Base-by-base conservation (phyloP, 345 rosid species). In the Rubroshorea leprosula region DNA sequence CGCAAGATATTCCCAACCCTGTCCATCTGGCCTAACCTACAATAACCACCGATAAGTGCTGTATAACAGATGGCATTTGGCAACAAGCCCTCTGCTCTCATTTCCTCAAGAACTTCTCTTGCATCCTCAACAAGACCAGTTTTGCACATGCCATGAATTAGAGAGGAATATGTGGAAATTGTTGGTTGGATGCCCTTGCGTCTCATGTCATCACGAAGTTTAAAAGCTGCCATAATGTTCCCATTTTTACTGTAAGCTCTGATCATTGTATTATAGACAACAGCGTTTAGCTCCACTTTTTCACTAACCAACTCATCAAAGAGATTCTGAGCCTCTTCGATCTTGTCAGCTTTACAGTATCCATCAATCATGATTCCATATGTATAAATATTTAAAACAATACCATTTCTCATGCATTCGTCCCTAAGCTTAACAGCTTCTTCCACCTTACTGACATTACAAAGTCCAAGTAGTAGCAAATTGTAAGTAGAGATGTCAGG, bases 1-100 rank as follows among this genome's bases (percentile, higher is more conserved):
- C 54, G 76, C 73, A 80, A 61, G 64, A 84, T 35, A 41, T 27
- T 61, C 65, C 60, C 69, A 58, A 61, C 86, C 70, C 79, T 74
- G 55, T 76, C 78, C 90, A 84, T 80, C 80, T 76, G 80, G 52
- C 87, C 88, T 57, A 82, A 64, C 62, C 70, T 83, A 68, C 86
- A 75, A 68, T 82, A 86, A 61, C 95, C 95, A 68, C 80, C 79
- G 46, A 89, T 75, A 61, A 89, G 75, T 52, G 87, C 74, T 60
- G 97, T 84, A 54, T 83, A 89, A 68, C 89, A 87, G 65, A 81
- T 59, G 38, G 84, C 79, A 72, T 84, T 79, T 1, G 95, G 92
- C 35, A 47, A 68, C 72, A 82, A 68, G n/a, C 80, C 89, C 52
- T 82, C 79, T 53, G 71, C 57, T 64, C 66, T 77, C 97, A 89